Evolutionary conservation across 1,284 basidiomycete genomes (phyloP).

Genomic region (Malassezia dermatis): DNA sequence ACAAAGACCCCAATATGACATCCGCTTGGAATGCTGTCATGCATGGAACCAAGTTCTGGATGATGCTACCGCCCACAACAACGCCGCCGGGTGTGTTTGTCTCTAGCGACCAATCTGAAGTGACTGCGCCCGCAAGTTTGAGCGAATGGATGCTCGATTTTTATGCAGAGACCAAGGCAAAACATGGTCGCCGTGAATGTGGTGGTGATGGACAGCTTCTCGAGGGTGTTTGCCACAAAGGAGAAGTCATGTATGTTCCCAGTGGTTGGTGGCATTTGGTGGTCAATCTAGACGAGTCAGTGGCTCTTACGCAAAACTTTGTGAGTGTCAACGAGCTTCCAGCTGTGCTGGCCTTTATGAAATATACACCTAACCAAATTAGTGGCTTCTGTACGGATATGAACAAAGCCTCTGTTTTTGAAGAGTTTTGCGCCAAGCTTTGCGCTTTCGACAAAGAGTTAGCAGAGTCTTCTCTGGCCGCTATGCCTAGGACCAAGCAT

Average conservation of each 20-base stretch:
- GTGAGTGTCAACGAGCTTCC: slow-evolving; percentile 49
- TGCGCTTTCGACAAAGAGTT: not conserved
- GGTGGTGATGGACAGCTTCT: slow-evolving; percentile 42
- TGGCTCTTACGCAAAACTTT: slow-evolving; percentile 52
- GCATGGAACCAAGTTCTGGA: slow-evolving; percentile 48
- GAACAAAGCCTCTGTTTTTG: not conserved
- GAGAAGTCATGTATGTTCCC: slow-evolving; percentile 49
- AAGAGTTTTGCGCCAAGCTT: not conserved
- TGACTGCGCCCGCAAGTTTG: slow-evolving; percentile 47
- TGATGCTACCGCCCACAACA: slow-evolving; percentile 49
- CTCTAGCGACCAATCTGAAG: slow-evolving; percentile 45
- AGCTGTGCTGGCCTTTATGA: slow-evolving; percentile 49
- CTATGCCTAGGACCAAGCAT: not conserved
- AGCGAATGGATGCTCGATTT: slow-evolving; percentile 51
- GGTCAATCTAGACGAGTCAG: slow-evolving; percentile 32
- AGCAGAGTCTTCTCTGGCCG: not conserved
- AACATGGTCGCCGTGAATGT: slow-evolving; percentile 40
- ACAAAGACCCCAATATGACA: slow-evolving; percentile 49
- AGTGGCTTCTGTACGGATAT: slow-evolving; percentile 47
- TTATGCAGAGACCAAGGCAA: slow-evolving; percentile 41
- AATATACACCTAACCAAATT: slow-evolving; percentile 49
- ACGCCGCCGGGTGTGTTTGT: slow-evolving; percentile 50
- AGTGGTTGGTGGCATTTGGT: slow-evolving; percentile 46
- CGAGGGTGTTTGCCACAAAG: slow-evolving; percentile 48
- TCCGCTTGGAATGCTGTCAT: slow-evolving; percentile 51